Evolutionary conservation across 768 basidiomycete species (phyloP), one percentile per base, ranked within the genome.

Genomic region (Mycena vitilis): DNA sequence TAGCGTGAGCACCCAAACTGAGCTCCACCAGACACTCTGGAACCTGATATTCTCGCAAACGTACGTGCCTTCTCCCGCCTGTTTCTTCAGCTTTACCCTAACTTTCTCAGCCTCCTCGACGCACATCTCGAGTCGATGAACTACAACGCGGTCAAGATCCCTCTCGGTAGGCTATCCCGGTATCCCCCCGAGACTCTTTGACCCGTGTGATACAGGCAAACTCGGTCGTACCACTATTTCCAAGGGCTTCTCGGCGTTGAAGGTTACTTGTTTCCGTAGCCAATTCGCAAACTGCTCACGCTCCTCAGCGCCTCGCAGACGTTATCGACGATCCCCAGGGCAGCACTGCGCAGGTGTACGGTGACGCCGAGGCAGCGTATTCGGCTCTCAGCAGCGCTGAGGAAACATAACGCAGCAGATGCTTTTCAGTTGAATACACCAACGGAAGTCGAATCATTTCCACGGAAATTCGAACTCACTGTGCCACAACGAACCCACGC

Each of bases 281-380:
- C 62, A 15, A 44, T 12, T 37, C 3, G 12, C 44, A 10, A 20
- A 9, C 20, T 30, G 30, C 34, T 59, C 16, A 62, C 30, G 4
- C 4, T 16, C 8, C 23, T 18, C 54, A 64, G 63, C n/a, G 23
- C 9, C 23, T 64, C 37, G 63, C 63, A 23, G 63, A 64, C 20
- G 63, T 57, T 23, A 64, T 64, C 63, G 63, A 64, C 45, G 40
- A 57, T 15, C 54, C 63, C n/a, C 5, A 18, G 15, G 47, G 55
- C 45, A 22, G 1, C 2, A 6, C n/a, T 11, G 54, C 47, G n/a
- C 37, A 64, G 22, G 34, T 49, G 10, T 16, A 64, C 20, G 63
- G 45, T 16, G 47, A 45, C 4, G 54, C 55, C 4, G 55, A 57
- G 1, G 55, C 44, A 13, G 63, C 63, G 6, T 56, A 48, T 37